Evolutionary conservation across 2,329 filamentous ascomycete genomes (phyloP), one percentile per base, ranked within the genome.

Genomic region (Madurella mycetomatis): DNA sequence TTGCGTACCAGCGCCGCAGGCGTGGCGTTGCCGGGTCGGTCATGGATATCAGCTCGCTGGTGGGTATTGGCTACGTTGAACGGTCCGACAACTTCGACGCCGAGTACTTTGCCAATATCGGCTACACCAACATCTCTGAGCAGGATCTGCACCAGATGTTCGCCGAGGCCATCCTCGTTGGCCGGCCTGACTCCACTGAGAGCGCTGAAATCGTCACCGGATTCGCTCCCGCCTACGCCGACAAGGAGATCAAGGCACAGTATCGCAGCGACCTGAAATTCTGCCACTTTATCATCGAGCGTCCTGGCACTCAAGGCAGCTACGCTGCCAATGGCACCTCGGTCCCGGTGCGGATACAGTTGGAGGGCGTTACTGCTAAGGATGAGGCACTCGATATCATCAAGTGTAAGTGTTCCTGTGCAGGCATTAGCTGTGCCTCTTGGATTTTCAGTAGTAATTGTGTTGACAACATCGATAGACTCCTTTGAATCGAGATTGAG

Each of bases 91-190:
- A 37, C 9, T 37, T 12, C 11, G 11, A 11, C 34, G 13, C 13
- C 34, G 34, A 37, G 34, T 37, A 25, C 25, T 25, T 25, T 7
- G 25, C 25, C 25, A 25, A 25, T 25, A 25, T 25, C 7, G 32
- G 15, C 17, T 51, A 31, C 34, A 13, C 34, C 17, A 30, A 15
- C 31, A 60, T 69, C 17, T 68, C 63, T 2, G 69, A 69, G 49
- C 51, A 51, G 9, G 67, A 71, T 19, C 40, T 70, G 4, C 65
- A 68, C 31, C 59, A 67, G 17, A 42, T 65, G 9, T 65, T 72
- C 40, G 66, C 66, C 13, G 67, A 70, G 53, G 63, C 62, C 9
- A 63, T 69, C 11, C 47, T 61, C 12, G 61, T 63, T 4, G 60
- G 64, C 3, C 53, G 53, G n/a, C 53, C 54, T 12, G 47, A 47